Evolutionary conservation across 371 early-diverging fungal genomes (phyloP).

Genomic region (Mucor velutinosus): DNA sequence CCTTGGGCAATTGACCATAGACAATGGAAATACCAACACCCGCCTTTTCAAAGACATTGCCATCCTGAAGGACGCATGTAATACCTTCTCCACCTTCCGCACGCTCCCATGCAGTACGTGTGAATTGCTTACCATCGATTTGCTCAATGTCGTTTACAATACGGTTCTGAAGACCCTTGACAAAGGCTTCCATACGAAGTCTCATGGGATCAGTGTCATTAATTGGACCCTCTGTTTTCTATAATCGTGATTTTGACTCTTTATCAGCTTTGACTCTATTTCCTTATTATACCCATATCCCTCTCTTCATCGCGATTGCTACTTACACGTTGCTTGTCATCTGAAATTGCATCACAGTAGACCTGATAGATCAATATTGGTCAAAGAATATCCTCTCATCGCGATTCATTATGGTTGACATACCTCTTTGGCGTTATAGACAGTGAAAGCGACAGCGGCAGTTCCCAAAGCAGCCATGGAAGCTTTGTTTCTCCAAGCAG

Average conservation of each 20-base stretch:
- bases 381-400: neutral
- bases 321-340: conserved; percentile 41
- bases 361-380: conserved; percentile 6
- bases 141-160: conserved; percentile 57
- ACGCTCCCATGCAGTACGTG: conserved; percentile 79
- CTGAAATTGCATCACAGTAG: conserved; percentile 34
- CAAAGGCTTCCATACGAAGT: conserved; percentile 78
- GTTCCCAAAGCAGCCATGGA: conserved; percentile 12
- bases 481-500: conserved; percentile 22
- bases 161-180: conserved; percentile 75
- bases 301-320: neutral
- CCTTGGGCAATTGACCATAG: conserved; percentile 72
- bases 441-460: conserved; percentile 14
- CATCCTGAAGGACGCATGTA: conserved; percentile 89
- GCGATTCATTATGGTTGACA: neutral
- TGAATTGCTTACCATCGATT: conserved; percentile 67
- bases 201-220: conserved; percentile 66
- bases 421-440: conserved; percentile 21
- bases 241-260: neutral
- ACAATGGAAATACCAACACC: conserved; percentile 86
- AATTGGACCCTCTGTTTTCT: conserved; percentile 46
- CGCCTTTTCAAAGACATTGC: conserved; percentile 92
- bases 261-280: neutral
- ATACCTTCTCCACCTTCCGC: conserved; percentile 87
- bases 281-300: neutral